Conservation (phyloP, 257 asterid genomes). For the Lycium ferocissimum region DNA sequence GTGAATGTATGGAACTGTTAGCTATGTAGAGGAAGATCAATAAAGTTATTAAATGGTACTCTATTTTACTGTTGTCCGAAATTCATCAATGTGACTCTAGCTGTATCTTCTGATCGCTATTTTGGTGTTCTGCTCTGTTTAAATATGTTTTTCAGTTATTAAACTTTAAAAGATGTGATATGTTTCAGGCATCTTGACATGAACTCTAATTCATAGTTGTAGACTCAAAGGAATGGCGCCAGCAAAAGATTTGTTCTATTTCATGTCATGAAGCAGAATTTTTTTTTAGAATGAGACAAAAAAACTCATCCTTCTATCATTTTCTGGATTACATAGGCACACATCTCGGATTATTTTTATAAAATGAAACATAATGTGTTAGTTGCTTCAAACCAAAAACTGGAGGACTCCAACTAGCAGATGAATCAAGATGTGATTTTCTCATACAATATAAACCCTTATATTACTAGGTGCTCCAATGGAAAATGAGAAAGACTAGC, state of each 20-base stretch:
- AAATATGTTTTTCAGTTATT: constrained; percentile 8
- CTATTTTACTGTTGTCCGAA: not conserved
- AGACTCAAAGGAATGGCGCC: constrained; percentile 62
- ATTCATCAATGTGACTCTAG: not conserved
- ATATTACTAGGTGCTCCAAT: not conserved
- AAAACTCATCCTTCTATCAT: not conserved
- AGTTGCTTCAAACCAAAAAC: constrained; percentile 60
- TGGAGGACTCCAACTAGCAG: constrained; percentile 79
- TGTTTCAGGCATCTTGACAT: constrained; percentile 74
- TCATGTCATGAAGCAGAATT: constrained; percentile 6
- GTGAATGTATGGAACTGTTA: not conserved
- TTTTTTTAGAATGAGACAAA: not conserved
- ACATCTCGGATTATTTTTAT: constrained; percentile 84
- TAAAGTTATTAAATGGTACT: not conserved
- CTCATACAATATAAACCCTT: constrained; percentile 5
- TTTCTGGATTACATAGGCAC: constrained; percentile 51
- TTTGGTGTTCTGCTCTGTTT: not conserved
- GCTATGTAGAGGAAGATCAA: not conserved
- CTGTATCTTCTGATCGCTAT: not conserved
- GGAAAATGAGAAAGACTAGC: not conserved
- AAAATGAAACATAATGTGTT: constrained; percentile 60
- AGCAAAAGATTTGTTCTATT: constrained; percentile 62
- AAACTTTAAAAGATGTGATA: constrained; percentile 34
- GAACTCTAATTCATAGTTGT: constrained; percentile 71
- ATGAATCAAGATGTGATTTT: constrained; percentile 92